A percentile compares a stretch with the other conserved stretches of the same genome.
phyloP scores from a whole-genome alignment of 441 rosid species.

The Eutrema salsugineum region DNA sequence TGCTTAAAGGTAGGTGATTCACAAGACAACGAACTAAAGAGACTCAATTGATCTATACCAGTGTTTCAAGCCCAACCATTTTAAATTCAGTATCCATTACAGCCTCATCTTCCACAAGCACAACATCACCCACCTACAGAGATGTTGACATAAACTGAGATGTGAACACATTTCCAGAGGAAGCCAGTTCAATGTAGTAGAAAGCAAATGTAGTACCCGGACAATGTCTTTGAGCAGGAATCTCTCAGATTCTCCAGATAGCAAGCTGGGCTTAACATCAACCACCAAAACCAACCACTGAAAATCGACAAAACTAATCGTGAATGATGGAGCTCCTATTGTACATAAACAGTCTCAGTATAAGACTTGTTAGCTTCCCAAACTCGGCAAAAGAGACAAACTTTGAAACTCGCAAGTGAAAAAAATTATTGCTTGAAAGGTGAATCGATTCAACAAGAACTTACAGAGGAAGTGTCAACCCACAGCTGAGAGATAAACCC shows the following conservation, averaged over 20 bases:
- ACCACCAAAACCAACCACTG: conserved; percentile 75
- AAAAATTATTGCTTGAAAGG: neutral
- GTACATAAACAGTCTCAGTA: neutral
- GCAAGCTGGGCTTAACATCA: conserved; percentile 79
- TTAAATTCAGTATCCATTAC: conserved; percentile 56
- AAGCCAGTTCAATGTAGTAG: neutral
- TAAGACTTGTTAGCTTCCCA: neutral
- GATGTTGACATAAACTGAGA: neutral
- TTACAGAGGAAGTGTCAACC: conserved; percentile 69
- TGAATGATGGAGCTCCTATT: neutral
- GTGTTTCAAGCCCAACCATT: conserved; percentile 75
- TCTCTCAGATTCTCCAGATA: conserved; percentile 81
- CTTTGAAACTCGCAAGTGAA: neutral
- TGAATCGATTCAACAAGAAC: conserved; percentile 10
- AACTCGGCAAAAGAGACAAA: neutral
- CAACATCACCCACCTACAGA: conserved; percentile 81
- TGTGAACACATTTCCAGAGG: neutral
- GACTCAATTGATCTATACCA: conserved; percentile 40
- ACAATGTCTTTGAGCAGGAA: conserved; percentile 58
- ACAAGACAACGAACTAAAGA: neutral
- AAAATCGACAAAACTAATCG: neutral
- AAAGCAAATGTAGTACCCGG: conserved; percentile 42
- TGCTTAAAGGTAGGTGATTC: neutral
- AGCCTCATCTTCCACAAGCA: conserved; percentile 68
- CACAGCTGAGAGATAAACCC: conserved; percentile 84